These are phyloP conservation scores for Penicillium sp. DNA, from an alignment of 2,329 filamentous ascomycete species.

Conservation along the genomic window DNA sequence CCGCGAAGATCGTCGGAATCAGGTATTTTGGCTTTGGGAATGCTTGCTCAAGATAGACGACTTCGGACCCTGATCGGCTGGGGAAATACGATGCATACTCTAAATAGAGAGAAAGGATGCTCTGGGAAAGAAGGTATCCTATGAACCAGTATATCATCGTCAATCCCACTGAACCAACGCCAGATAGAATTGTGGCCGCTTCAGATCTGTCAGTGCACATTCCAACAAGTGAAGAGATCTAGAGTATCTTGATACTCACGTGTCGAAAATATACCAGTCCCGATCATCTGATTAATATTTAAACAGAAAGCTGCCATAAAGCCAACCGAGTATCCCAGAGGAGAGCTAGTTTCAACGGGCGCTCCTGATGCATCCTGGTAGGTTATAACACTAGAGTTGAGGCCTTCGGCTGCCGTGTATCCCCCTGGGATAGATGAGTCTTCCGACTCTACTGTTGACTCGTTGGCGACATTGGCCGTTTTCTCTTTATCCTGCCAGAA, in stretches of 20 bases:
- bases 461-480: background rate
- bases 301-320: conserved; percentile 62
- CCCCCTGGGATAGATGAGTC: background rate
- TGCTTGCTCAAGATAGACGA: conserved; percentile 70
- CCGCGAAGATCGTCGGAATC: conserved; percentile 67
- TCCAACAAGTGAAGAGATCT: background rate
- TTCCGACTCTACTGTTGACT: background rate
- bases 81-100: conserved; percentile 69
- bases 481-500: conserved; percentile 2
- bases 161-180: conserved; percentile 66
- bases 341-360: conserved; percentile 62
- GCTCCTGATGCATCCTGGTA: conserved; percentile 67
- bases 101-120: conserved; percentile 63
- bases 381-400: conserved; percentile 54
- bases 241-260: conserved; percentile 50
- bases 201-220: background rate
- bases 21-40: conserved; percentile 68
- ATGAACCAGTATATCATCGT: conserved; percentile 68
- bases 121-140: conserved; percentile 62
- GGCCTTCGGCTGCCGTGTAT: conserved; percentile 15
- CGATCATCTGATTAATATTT: conserved; percentile 67
- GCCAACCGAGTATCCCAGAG: conserved; percentile 63
- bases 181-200: conserved; percentile 63
- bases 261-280: conserved; percentile 68
- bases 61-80: conserved; percentile 67